Percentiles rank a stretch among this genome's conserved stretches.
These are phyloP conservation scores for Neonectria coccinea DNA, from an alignment of 2,329 filamentous ascomycete genomes.

Conservation along the genomic window DNA sequence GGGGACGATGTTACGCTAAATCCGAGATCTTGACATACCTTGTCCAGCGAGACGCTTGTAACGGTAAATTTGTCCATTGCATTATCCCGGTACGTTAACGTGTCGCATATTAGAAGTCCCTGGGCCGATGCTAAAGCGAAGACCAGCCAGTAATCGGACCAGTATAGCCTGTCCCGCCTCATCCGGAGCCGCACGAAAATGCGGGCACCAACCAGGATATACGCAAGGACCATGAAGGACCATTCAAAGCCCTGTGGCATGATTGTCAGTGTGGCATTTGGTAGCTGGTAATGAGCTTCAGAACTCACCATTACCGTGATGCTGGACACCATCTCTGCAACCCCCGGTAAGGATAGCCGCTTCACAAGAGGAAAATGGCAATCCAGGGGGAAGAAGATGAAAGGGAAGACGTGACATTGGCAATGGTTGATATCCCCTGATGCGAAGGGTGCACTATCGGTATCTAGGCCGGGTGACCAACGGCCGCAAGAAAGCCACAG, in stretches of 20 bases:
- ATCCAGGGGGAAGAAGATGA: not conserved
- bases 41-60: slow-evolving; percentile 3
- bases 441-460: not conserved
- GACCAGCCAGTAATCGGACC: slow-evolving; percentile 7
- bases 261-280: not conserved
- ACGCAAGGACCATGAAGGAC: slow-evolving; percentile 9
- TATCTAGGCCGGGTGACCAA: too few species aligned
- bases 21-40: slow-evolving; percentile 5
- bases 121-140: not conserved
- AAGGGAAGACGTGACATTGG: not conserved
- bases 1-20: not conserved
- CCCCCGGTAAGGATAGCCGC: not conserved
- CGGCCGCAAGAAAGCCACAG: too few species aligned
- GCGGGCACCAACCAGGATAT: slow-evolving; percentile 13
- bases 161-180: slow-evolving; percentile 13
- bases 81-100: slow-evolving; percentile 5
- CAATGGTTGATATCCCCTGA: too few species aligned
- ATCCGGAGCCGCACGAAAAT: slow-evolving; percentile 18
- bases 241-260: slow-evolving; percentile 15
- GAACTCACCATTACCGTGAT: not conserved
- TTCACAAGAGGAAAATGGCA: not conserved
- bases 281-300: not conserved
- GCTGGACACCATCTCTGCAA: not conserved
- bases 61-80: slow-evolving; percentile 15
- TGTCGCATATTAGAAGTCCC: slow-evolving; percentile 17